Base-by-base conservation (phyloP, 2,329 filamentous ascomycete species). In the Cladosporium sp. region DNA sequence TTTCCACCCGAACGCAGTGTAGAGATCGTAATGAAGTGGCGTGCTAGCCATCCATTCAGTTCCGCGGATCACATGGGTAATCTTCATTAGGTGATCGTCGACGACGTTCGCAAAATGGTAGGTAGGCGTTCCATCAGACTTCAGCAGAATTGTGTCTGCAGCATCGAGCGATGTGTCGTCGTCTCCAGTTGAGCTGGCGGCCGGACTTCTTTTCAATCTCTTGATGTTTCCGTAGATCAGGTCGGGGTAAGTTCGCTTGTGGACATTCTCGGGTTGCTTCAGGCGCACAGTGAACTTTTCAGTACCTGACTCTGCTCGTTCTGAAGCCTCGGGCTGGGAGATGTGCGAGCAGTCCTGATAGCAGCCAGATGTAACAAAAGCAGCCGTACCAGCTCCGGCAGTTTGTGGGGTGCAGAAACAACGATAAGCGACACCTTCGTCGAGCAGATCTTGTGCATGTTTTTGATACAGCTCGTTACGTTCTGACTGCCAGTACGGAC, bases 91-190 rank as follows among this genome's bases (percentile, higher is more conserved):
- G 72, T 97, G 90, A 69, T 99, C 94, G 70, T 99, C 94, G 4
- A 99, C 88, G 8, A 99, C 93, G 69, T 97, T 99, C 4, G 94
- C 94, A 61, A 99, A 87, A 73, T 99, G 94, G 70, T 99, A 99
- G 0, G 95, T 99, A 0, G 94, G 94, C 64, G 89, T 89, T 0
- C 92, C 92, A 71, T 99, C 94, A 0, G 87, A 88, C 74, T 99
- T 99, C 61, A 97, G 78, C 40, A 99, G 79, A 61, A 99, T 89
- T 19, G 92, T 93, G 69, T 97, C 92, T 65, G 94, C 90, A 63
- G 81, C 87, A 22, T 82, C 80, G 9, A 75, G 68, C 34, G 75
- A 65, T 17, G 65, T 64, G 25, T 63, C 59, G 15, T 64, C 66
- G 28, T 69, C 69, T 36, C 69, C 69, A 42, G 70, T 67, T n/a